phyloP scores from a whole-genome alignment of 805 yeast species.

The Yarrowia alimentaria region DNA sequence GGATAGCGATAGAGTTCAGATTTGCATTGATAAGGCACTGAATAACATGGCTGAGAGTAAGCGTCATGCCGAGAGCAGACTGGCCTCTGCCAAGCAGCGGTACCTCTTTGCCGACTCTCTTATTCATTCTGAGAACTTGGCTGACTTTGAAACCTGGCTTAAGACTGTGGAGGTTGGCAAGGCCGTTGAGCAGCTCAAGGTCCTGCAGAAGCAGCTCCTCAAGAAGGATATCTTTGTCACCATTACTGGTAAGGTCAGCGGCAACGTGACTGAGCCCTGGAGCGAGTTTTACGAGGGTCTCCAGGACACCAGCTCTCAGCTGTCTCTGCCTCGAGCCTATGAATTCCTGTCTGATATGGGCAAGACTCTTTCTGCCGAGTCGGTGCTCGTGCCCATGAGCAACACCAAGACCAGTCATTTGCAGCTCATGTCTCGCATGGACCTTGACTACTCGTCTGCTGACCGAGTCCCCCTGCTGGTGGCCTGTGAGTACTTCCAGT shows the following conservation, averaged over 20 bases:
- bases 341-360: conserved; percentile 60
- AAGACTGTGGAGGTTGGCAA: conserved; percentile 48
- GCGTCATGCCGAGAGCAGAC: conserved; percentile 61
- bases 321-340: conserved; percentile 44
- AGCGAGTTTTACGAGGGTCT: background rate
- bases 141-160: conserved; percentile 50
- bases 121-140: conserved; percentile 8
- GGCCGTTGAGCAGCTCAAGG: conserved; percentile 52
- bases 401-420: conserved; percentile 81
- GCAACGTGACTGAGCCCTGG: conserved; percentile 29
- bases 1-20: conserved; percentile 68
- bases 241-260: conserved; percentile 63
- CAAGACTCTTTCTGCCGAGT: conserved; percentile 49
- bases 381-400: conserved; percentile 68
- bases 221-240: conserved; percentile 63
- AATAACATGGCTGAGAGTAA: conserved; percentile 61
- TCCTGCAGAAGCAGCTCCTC: conserved; percentile 53
- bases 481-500: conserved; percentile 72
- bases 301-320: background rate
- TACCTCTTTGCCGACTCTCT: conserved; percentile 50
- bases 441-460: conserved; percentile 51
- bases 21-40: conserved; percentile 60
- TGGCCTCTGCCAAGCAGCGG: conserved; percentile 60
- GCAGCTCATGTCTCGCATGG: conserved; percentile 57
- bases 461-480: conserved; percentile 71